Conservation (phyloP, 2,329 filamentous ascomycete species). For the Ilyonectria mors-panacis region DNA sequence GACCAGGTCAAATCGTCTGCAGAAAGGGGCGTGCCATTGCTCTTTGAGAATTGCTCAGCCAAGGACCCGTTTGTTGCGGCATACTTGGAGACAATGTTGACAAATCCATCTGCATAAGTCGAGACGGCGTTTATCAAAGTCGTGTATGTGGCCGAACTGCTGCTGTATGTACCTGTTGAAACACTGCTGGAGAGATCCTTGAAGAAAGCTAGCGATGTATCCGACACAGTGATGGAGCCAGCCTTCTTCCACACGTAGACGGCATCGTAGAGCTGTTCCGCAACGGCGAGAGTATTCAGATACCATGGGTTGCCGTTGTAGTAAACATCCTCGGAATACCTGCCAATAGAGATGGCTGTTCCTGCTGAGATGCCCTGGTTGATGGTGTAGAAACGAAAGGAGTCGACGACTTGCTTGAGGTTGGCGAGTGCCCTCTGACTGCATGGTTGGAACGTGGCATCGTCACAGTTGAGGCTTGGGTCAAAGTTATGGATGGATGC, state of each 20-base stretch:
- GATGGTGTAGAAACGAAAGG: constrained; percentile 81
- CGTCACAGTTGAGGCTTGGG: constrained; percentile 74
- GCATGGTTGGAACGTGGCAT: constrained; percentile 84
- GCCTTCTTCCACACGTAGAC: constrained; percentile 78
- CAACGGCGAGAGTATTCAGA: constrained; percentile 81
- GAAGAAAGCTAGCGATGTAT: constrained; percentile 80
- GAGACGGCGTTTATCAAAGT: constrained; percentile 71
- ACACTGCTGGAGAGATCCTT: constrained; percentile 72
- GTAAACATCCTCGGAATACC: constrained; percentile 82
- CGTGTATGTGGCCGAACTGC: constrained; percentile 63
- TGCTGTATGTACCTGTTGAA: constrained; percentile 73
- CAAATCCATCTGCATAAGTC: constrained; percentile 73
- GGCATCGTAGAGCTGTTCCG: constrained; percentile 85
- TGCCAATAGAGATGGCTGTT: constrained; percentile 73
- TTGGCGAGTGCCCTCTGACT: constrained; percentile 79
- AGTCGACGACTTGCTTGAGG: constrained; percentile 82
- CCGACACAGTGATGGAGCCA: constrained; percentile 75
- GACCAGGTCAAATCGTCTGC: constrained; percentile 81
- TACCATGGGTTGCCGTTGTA: constrained; percentile 89
- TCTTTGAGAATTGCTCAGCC: constrained; percentile 76
- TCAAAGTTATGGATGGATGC: constrained; percentile 80
- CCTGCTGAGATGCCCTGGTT: constrained; percentile 76
- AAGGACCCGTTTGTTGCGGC: constrained; percentile 74
- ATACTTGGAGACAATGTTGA: constrained; percentile 75
- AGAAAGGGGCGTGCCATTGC: constrained; percentile 69